Base-by-base conservation (phyloP, 208 protist genomes). In the Acanthamoeba royreba region DNA sequence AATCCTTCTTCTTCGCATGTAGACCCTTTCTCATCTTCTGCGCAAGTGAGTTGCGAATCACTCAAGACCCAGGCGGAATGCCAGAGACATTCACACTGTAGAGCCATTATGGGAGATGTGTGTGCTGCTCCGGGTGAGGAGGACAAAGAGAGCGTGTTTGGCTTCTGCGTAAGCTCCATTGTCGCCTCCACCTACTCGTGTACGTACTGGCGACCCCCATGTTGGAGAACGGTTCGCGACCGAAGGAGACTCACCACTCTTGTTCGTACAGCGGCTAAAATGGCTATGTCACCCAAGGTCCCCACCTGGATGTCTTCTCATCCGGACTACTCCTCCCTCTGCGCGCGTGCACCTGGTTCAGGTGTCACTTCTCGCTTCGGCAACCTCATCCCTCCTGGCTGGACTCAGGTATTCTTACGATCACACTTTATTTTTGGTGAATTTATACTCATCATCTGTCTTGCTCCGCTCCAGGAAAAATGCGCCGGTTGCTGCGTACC, bases 291-390 rank as follows among this genome's bases (percentile, higher is more conserved):
- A 45, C 74, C 43, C 0, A 53, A 85, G 74, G 38, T 85, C 25
- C 74, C 74, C n/a, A 53, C 42, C 17, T 85, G 74, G 74, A 85
- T 85, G 74, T 85, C 74, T 40, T 85, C 43, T 8, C 74, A 85
- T 5, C 74, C 74, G 0, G 74, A 85, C 43, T 53, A 85, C 43
- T 85, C 74, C 2, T 40, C 74, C n/a, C 7, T 85, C 43, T 85
- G 74, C 28, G 74, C 74, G 15, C 74, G 74, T 7, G 43, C 74
- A 17, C n/a, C 43, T 28, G 35, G 38, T 28, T 46, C 74, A 15
- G 74, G 43, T 1, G n/a, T 45, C 4, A 2, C 25, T 0, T 40
- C 74, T 35, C 74, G 74, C 74, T 85, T 85, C 74, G 1, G 53
- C n/a, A 22, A 22, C 17, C 42, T 85, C n/a, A 85, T 85, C 8